phyloP scores from a whole-genome alignment of 2,329 filamentous ascomycete genomes.

The Aspergillus puulaauensis region DNA sequence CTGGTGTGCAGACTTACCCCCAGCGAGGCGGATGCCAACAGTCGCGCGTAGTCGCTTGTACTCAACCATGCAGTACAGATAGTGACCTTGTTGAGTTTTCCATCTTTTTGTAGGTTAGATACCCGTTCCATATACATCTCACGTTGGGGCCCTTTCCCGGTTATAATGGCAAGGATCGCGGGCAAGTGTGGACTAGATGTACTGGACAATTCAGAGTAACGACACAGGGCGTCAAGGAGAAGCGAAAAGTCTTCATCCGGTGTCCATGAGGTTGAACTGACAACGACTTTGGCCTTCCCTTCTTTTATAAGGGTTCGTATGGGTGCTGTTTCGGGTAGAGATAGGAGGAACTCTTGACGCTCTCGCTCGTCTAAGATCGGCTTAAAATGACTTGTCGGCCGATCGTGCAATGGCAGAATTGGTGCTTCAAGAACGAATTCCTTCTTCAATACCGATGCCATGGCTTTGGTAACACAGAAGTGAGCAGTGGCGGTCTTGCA shows the following conservation, averaged over 20 bases:
- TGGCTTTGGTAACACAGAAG: slow-evolving; percentile 85
- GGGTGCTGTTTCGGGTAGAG: slow-evolving; percentile 63
- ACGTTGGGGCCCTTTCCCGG: slow-evolving; percentile 87
- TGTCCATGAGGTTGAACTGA: slow-evolving; percentile 97
- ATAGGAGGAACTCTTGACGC: slow-evolving; percentile 61
- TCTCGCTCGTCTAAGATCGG: slow-evolving; percentile 57
- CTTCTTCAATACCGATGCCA: slow-evolving; percentile 70
- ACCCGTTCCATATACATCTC: slow-evolving; percentile 71
- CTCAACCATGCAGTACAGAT: slow-evolving; percentile 84
- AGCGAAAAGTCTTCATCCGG: slow-evolving; percentile 92
- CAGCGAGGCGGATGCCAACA: slow-evolving; percentile 82
- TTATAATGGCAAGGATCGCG: slow-evolving; percentile 81
- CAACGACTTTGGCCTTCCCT: slow-evolving; percentile 66
- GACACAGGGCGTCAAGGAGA: slow-evolving; percentile 76
- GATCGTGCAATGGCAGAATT: slow-evolving; percentile 77
- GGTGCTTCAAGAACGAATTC: slow-evolving; percentile 66
- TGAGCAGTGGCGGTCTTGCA: slow-evolving; percentile 70
- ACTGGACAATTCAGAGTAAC: slow-evolving; percentile 62
- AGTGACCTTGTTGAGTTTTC: slow-evolving; percentile 67
- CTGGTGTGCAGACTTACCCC: slow-evolving; percentile 91
- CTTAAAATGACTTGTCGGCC: slow-evolving; percentile 78
- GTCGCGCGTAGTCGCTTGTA: slow-evolving; percentile 76
- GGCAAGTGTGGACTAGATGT: slow-evolving; percentile 55
- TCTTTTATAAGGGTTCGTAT: slow-evolving; percentile 60
- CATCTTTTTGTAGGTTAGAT: slow-evolving; percentile 56